phyloP scores from a whole-genome alignment of 2,329 filamentous ascomycete species.

The Blastomyces percursus region DNA sequence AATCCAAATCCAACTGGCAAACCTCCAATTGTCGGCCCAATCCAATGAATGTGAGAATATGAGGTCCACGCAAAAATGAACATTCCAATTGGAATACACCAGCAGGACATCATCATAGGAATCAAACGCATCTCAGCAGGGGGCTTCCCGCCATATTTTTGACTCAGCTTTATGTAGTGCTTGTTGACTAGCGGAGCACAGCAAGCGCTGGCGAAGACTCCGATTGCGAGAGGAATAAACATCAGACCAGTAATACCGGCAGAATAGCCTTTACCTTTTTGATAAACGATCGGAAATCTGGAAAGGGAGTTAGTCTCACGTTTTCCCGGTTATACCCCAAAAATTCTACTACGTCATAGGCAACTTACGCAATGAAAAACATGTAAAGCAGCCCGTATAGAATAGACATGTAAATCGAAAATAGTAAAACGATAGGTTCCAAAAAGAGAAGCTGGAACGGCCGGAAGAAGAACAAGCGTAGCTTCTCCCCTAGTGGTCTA shows the following conservation, averaged over 20 bases:
- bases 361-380: conserved; percentile 43
- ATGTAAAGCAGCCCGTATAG: conserved; percentile 45
- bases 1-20: conserved; percentile 67
- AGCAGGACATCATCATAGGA: conserved; percentile 70
- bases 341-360: conserved; percentile 34
- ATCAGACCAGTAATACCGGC: conserved; percentile 67
- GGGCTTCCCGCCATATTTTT: conserved; percentile 57
- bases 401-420: conserved; percentile 76
- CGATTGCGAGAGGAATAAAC: conserved; percentile 74
- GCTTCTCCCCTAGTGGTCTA: conserved; percentile 55
- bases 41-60: conserved; percentile 55
- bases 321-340: not conserved
- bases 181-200: conserved; percentile 67
- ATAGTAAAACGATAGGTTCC: conserved; percentile 75
- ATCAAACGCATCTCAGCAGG: conserved; percentile 68
- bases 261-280: conserved; percentile 66
- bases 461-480: conserved; percentile 64
- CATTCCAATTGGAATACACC: conserved; percentile 57
- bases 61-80: conserved; percentile 62
- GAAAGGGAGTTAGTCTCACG: conserved; percentile 14
- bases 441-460: conserved; percentile 77
- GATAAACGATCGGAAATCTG: conserved; percentile 52
- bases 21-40: conserved; percentile 60
- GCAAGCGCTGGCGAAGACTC: conserved; percentile 55
- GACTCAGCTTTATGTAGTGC: conserved; percentile 58